These are phyloP conservation scores for Astragalus glycyphyllos DNA, from an alignment of 306 rosid species.

Conservation along the genomic window DNA sequence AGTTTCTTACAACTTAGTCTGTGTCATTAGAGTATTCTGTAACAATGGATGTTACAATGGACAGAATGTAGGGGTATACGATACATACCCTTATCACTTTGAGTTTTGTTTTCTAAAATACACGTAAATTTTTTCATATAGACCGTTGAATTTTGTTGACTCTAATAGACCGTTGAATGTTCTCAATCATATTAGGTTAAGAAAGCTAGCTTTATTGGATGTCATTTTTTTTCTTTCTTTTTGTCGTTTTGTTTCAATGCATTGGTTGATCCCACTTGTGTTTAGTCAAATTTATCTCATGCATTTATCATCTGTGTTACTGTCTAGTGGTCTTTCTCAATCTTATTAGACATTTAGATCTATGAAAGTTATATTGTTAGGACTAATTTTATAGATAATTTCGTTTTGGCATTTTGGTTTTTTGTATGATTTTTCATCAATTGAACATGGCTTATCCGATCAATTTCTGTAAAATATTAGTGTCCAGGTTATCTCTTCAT, in stretches of 20 bases:
- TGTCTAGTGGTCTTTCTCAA: constrained; percentile 6
- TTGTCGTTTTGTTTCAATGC: constrained; percentile 16
- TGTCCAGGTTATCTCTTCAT: constrained; percentile 8
- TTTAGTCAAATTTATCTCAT: constrained; percentile 27
- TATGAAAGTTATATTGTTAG: constrained; percentile 15
- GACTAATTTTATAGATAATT: constrained; percentile 4
- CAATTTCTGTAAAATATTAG: constrained; percentile 17
- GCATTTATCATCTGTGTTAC: constrained; percentile 1
- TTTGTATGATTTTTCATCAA: not conserved
- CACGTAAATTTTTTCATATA: not conserved
- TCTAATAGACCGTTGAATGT: constrained; percentile 3
- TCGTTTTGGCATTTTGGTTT: not conserved
- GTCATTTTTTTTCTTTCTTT: not conserved
- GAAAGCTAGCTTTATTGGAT: constrained; percentile 12
- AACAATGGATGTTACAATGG: not conserved
- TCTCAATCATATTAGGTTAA: constrained; percentile 21
- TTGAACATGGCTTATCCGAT: constrained; percentile 1
- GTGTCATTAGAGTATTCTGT: not conserved
- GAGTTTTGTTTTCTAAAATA: not conserved
- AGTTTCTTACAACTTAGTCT: not conserved
- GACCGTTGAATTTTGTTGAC: not conserved
- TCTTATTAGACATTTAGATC: constrained; percentile 5
- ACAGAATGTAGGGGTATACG: not conserved
- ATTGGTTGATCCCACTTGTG: constrained; percentile 11
- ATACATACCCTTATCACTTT: not conserved